Evolutionary conservation across 1,139 yeast species (phyloP).

Genomic region (Arxiozyma bovina): DNA sequence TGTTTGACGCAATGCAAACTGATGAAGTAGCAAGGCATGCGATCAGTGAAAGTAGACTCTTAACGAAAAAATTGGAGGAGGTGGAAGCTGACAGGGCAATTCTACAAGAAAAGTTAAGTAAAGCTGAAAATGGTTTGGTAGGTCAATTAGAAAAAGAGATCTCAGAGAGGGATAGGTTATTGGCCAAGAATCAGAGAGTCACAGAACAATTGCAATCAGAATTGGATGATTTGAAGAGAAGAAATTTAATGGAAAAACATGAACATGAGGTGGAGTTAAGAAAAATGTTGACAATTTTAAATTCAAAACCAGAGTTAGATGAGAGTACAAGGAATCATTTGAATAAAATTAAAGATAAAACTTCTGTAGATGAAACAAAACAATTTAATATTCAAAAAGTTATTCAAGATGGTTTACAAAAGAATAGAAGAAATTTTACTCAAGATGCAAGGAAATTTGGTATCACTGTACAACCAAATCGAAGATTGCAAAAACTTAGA

Average conservation of each 20-base stretch:
- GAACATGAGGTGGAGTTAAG: constrained; percentile 83
- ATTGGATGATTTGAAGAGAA: constrained; percentile 59
- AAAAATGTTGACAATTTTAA: constrained; percentile 65
- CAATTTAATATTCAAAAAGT: constrained; percentile 30
- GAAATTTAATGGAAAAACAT: constrained; percentile 68
- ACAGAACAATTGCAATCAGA: constrained; percentile 59
- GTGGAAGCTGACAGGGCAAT: constrained; percentile 81
- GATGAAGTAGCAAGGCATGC: constrained; percentile 87
- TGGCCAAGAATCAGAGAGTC: constrained; percentile 57
- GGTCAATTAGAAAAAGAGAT: constrained; percentile 62
- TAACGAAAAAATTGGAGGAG: constrained; percentile 63
- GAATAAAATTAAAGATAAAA: neutral
- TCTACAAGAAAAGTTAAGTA: constrained; percentile 58
- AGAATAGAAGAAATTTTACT: constrained; percentile 24
- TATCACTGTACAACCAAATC: constrained; percentile 55
- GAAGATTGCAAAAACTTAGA: constrained; percentile 64
- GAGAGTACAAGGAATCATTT: neutral
- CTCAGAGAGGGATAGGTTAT: constrained; percentile 61
- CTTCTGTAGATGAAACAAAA: constrained; percentile 7
- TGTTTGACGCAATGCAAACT: constrained; percentile 71
- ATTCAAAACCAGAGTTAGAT: constrained; percentile 22
- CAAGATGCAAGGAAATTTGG: constrained; percentile 34
- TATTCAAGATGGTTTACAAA: constrained; percentile 35
- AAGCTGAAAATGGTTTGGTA: constrained; percentile 81
- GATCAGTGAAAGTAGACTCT: constrained; percentile 58